Evolutionary conservation across 2,329 filamentous ascomycete species (phyloP).

Genomic region (Amauroascus niger): DNA sequence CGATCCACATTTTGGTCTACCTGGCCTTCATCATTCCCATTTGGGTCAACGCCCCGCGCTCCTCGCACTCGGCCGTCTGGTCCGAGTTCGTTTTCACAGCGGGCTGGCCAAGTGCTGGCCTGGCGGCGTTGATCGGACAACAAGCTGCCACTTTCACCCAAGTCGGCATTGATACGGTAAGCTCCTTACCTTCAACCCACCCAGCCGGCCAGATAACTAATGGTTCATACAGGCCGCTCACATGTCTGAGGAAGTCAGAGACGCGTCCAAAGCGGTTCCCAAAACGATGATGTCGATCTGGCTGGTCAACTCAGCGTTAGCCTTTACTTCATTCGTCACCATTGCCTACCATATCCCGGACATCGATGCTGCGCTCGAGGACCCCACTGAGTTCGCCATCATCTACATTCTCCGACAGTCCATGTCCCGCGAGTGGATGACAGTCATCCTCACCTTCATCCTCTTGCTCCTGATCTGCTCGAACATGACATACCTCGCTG

Average conservation of each 20-base stretch:
- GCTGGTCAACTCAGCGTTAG: slow-evolving; percentile 40
- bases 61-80: slow-evolving; percentile 24
- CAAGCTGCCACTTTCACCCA: slow-evolving; percentile 24
- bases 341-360: slow-evolving; percentile 38
- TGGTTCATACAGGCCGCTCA: slow-evolving; percentile 11
- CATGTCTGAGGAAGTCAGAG: slow-evolving; percentile 43
- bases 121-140: slow-evolving; percentile 33
- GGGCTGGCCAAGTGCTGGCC: slow-evolving; percentile 29
- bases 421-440: slow-evolving; percentile 34
- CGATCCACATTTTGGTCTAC: slow-evolving; percentile 41
- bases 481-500: slow-evolving; percentile 25
- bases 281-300: slow-evolving; percentile 40
- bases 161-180: slow-evolving; percentile 17
- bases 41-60: slow-evolving; percentile 25
- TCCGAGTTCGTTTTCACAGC: slow-evolving; percentile 32
- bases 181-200: not conserved
- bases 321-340: slow-evolving; percentile 38
- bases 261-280: slow-evolving; percentile 41
- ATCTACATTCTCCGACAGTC: slow-evolving; percentile 43
- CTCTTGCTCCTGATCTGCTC: slow-evolving; percentile 30
- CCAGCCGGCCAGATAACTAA: not conserved
- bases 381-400: slow-evolving; percentile 40
- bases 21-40: slow-evolving; percentile 34
- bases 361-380: slow-evolving; percentile 30
- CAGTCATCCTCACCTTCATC: slow-evolving; percentile 40